These are phyloP conservation scores for Aphanomyces stellatus DNA, from an alignment of 352 stramenopile genomes.

Conservation along the genomic window DNA sequence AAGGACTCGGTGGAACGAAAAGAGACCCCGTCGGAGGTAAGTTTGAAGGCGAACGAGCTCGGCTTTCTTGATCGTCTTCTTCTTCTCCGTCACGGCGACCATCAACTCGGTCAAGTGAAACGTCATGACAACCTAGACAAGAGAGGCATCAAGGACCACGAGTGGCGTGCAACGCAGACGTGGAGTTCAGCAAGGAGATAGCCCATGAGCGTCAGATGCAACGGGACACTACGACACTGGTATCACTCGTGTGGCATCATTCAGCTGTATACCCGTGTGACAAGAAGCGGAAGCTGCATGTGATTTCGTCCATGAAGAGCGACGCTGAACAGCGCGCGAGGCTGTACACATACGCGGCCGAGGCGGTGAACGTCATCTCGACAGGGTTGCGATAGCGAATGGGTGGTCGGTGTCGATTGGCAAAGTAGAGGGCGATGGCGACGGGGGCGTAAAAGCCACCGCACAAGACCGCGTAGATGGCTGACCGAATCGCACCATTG, in stretches of 20 bases:
- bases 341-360: not conserved
- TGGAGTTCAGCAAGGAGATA: no score
- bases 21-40: not conserved
- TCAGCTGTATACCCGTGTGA: not conserved
- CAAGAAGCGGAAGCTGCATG: not conserved
- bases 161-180: no score
- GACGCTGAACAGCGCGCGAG: slow-evolving; percentile 1
- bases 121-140: slow-evolving; percentile 1
- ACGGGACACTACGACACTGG: not conserved
- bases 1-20: not conserved
- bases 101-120: slow-evolving; percentile 7
- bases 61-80: not conserved
- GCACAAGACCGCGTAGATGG: not conserved
- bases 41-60: not conserved
- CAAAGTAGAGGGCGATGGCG: not conserved
- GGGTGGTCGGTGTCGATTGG: not conserved
- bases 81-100: not conserved
- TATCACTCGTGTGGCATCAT: no score
- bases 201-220: no score
- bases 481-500: not conserved
- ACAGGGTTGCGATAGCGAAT: slow-evolving; percentile 13
- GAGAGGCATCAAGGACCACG: no score
- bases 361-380: not conserved
- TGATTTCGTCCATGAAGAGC: not conserved
- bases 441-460: not conserved